phyloP scores from a whole-genome alignment of 148 eudicot species.

The Amaranthus hypochondriacus region DNA sequence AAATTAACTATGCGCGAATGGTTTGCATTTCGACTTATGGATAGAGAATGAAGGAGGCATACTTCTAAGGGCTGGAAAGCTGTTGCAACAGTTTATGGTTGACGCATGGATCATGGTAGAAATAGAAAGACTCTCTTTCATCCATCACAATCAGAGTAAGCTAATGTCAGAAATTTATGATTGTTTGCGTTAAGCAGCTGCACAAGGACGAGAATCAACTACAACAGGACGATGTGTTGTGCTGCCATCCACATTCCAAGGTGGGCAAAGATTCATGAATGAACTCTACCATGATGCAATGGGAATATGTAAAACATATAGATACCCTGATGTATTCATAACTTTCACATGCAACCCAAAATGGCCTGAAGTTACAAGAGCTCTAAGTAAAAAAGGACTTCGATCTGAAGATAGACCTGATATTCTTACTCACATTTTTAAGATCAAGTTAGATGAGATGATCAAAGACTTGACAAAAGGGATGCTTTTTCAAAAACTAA shows the following conservation, averaged over 20 bases:
- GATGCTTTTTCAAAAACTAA: not conserved
- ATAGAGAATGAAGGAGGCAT: not conserved
- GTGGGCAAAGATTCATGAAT: not conserved
- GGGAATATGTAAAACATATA: not conserved
- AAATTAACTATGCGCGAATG: not conserved
- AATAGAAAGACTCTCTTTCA: not conserved
- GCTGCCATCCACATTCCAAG: no score
- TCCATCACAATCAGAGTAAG: not conserved
- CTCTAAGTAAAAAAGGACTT: not conserved
- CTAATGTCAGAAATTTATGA: no score
- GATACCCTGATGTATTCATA: not conserved
- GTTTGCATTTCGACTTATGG: slow-evolving; percentile 7
- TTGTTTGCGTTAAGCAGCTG: no score
- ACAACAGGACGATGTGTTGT: no score
- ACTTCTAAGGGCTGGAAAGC: not conserved
- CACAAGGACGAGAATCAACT: no score
- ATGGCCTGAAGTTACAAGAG: not conserved
- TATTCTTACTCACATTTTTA: not conserved
- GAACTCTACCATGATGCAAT: slow-evolving; percentile 1
- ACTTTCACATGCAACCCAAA: not conserved
- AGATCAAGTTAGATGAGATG: not conserved
- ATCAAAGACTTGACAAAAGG: not conserved
- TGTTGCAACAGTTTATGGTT: not conserved
- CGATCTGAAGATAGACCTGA: not conserved
- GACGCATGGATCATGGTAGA: not conserved